Base-by-base conservation (phyloP, 495 filamentous ascomycete genomes). In the Echria macrotheca region DNA sequence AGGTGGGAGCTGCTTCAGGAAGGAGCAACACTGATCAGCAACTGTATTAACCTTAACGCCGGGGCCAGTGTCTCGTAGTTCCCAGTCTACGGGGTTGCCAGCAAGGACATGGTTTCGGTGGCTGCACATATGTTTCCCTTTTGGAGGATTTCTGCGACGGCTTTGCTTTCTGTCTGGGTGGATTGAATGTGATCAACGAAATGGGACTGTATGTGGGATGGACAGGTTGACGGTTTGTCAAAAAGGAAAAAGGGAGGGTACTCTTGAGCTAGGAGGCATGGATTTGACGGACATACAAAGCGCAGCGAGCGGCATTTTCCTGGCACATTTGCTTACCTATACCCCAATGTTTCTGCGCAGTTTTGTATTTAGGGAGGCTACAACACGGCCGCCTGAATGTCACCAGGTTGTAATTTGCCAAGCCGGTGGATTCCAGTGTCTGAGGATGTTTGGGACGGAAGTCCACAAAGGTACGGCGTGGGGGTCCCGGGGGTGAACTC, bases 1-100 rank as follows among this genome's bases (percentile, higher is more conserved):
- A 75, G 91, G 46, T 98, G 93, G 93, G 90, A 97, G 69, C 66
- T 98, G 52, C 69, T 96, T 46, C 81, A 87, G 41, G 93, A 98
- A 65, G 93, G 89, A 37, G 83, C 83, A 40, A 82, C 78, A 35
- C 68, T 96, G 55, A 66, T 98, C 60, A 77, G 75, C 43, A 91
- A 89, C 60, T 95, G 89, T 62, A 84, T 94, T 46, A 57, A 66
- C 49, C 61, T 80, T 19, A 76, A 76, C 41, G 58, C 66, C 10
- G 73, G 73, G 4, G 45, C 33, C 33, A 28, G 35, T 48, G 28
- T 42, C 22, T 24, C 23, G 10, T 48, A 23, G 29, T 23, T 17
- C 14, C 14, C 22, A 15, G 21, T 48, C 33, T 38, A 32, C 15
- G 15, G n/a, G 28, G 21, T 25, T 36, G 44, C 29, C 12, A 22